phyloP scores from a whole-genome alignment of 768 basidiomycete species.

The Steccherinum ochraceum region DNA sequence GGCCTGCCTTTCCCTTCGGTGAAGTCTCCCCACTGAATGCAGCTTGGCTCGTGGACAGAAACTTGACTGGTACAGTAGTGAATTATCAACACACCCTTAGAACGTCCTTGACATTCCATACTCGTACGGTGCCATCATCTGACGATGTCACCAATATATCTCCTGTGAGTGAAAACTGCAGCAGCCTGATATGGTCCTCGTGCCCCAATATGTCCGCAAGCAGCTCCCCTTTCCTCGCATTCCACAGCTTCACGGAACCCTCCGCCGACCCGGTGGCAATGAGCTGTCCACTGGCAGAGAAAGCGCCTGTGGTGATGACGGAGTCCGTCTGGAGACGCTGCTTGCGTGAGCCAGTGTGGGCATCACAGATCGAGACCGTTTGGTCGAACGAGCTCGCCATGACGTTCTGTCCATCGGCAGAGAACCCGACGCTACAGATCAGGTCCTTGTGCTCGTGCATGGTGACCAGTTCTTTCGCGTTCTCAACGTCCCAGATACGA shows the following conservation, averaged over 20 bases:
- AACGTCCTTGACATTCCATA: slow-evolving; percentile 14
- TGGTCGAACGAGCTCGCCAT: slow-evolving; percentile 35
- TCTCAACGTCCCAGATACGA: slow-evolving; percentile 19
- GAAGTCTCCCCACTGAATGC: too few species aligned
- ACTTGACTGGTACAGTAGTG: too few species aligned
- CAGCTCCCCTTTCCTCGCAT: slow-evolving; percentile 8
- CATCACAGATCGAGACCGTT: slow-evolving; percentile 12
- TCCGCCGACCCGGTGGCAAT: slow-evolving; percentile 17
- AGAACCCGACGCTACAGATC: slow-evolving; percentile 33
- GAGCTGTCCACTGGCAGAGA: slow-evolving; percentile 7
- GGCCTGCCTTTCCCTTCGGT: too few species aligned
- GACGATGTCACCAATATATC: slow-evolving; percentile 35
- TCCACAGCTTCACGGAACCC: slow-evolving; percentile 14
- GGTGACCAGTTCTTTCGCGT: slow-evolving; percentile 8
- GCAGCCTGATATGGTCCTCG: slow-evolving; percentile 23
- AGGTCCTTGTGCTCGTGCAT: slow-evolving; percentile 13
- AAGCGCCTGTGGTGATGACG: slow-evolving; percentile 8
- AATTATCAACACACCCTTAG: too few species aligned
- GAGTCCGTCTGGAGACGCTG: slow-evolving; percentile 6
- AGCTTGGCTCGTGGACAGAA: too few species aligned
- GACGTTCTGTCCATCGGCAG: slow-evolving; percentile 36
- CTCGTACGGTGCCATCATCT: slow-evolving; percentile 25
- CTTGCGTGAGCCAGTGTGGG: slow-evolving; percentile 10
- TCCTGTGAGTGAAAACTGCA: slow-evolving; percentile 38
- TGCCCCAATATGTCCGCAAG: slow-evolving; percentile 16